phyloP scores from a whole-genome alignment of 495 filamentous ascomycete species.

The Neurospora africana region DNA sequence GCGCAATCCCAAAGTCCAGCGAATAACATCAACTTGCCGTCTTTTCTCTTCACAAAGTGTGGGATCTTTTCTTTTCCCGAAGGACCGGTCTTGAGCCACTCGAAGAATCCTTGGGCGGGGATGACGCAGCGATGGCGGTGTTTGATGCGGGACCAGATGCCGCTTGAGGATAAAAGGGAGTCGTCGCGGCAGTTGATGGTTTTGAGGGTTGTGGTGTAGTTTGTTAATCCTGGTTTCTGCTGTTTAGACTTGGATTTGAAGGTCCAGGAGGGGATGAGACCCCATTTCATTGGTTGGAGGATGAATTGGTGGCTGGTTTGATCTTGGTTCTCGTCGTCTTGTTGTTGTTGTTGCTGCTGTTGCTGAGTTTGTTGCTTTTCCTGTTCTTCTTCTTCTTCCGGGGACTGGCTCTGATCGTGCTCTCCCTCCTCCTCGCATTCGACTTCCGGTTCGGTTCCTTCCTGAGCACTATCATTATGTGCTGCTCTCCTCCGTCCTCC shows the following conservation, averaged over 20 bases:
- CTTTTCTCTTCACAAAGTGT: slow-evolving; percentile 69
- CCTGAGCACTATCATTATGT: background rate
- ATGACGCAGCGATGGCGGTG: slow-evolving; percentile 77
- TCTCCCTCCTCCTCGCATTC: slow-evolving; percentile 6
- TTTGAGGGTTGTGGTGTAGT: slow-evolving; percentile 65
- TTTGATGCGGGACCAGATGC: slow-evolving; percentile 92
- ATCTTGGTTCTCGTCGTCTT: background rate
- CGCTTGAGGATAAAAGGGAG: slow-evolving; percentile 60
- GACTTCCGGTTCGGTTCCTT: slow-evolving; percentile 7
- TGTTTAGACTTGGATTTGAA: slow-evolving; percentile 2
- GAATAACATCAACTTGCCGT: slow-evolving; percentile 76
- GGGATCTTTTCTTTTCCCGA: slow-evolving; percentile 63
- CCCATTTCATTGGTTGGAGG: slow-evolving; percentile 89
- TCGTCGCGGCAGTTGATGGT: slow-evolving; percentile 96
- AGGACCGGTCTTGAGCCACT: slow-evolving; percentile 73
- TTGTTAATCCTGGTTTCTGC: slow-evolving; percentile 24
- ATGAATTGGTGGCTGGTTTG: slow-evolving; percentile 46
- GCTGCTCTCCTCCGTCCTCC: slow-evolving; percentile 3
- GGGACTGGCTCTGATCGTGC: slow-evolving; percentile 1
- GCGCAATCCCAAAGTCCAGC: slow-evolving; percentile 91
- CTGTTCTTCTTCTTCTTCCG: background rate
- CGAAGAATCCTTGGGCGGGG: slow-evolving; percentile 85
- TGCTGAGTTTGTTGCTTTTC: background rate
- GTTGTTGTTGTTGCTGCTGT: background rate
- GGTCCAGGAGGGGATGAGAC: slow-evolving; percentile 35